phyloP scores from a whole-genome alignment of 306 rosid genomes.

The Notholithocarpus densiflorus region DNA sequence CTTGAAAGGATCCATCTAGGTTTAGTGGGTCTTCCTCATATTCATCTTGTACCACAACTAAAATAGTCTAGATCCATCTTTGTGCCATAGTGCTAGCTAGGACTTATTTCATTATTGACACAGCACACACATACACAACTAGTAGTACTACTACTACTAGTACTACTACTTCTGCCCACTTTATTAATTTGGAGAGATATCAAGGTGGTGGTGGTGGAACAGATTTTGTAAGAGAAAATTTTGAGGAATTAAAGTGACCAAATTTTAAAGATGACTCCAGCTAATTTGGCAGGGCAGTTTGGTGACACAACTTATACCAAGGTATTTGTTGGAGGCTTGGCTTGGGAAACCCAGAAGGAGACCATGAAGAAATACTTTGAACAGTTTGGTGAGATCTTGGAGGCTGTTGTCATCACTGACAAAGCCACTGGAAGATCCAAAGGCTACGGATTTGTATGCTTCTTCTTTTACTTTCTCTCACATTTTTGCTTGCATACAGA shows the following conservation, averaged over 20 bases:
- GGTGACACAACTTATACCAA: conserved; percentile 97
- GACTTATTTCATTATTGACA: conserved; percentile 9
- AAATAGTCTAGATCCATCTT: conserved; percentile 29
- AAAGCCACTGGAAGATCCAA: conserved; percentile 97
- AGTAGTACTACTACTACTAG: conserved; percentile 16
- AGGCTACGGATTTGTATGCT: conserved; percentile 93
- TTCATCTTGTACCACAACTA: conserved; percentile 5
- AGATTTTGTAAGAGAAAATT: neutral
- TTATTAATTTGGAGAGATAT: conserved; percentile 9
- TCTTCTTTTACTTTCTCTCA: neutral
- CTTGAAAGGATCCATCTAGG: conserved; percentile 30
- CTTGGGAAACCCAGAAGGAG: conserved; percentile 99
- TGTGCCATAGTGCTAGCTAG: neutral
- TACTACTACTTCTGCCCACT: conserved; percentile 1
- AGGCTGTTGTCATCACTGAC: conserved; percentile 98
- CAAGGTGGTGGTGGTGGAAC: neutral
- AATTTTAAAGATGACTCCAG: conserved; percentile 52
- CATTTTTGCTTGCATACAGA: neutral
- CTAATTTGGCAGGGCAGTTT: conserved; percentile 78
- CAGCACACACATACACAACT: conserved; percentile 2
- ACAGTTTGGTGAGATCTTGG: conserved; percentile 98
- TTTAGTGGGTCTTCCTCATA: conserved; percentile 29
- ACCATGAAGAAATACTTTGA: conserved; percentile 96
- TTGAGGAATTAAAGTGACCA: neutral
- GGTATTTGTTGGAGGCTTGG: conserved; percentile 96